A percentile compares a stretch with the other conserved stretches of the same genome.
Conservation (phyloP, 108 stramenopile species). For the Skeletonema menzelii region DNA sequence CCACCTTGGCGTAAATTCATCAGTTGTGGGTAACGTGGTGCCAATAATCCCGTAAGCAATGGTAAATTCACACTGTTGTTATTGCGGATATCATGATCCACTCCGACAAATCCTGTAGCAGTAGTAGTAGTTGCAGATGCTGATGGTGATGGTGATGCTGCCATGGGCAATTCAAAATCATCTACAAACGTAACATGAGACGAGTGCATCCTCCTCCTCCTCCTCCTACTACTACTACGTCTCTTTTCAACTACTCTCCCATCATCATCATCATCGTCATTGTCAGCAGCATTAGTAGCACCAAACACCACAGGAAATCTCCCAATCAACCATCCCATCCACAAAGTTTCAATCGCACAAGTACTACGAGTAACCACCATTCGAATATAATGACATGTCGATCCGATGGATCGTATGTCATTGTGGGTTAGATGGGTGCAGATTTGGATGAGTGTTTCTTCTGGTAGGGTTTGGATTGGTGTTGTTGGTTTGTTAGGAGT, state of each 20-base stretch:
- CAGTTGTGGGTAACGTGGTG: conserved; percentile 6
- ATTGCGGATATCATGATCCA: too few relatives aligned
- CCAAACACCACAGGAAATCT: conserved; percentile 5
- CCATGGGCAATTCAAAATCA: not conserved
- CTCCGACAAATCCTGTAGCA: too few relatives aligned
- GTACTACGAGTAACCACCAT: not conserved
- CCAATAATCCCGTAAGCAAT: conserved; percentile 1
- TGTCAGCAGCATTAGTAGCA: not conserved
- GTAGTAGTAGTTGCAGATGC: too few relatives aligned
- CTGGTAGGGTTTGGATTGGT: not conserved
- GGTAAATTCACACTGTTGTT: conserved; percentile 7
- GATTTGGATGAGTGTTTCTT: not conserved
- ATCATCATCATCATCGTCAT: not conserved
- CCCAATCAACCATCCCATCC: not conserved
- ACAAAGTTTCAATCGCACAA: not conserved
- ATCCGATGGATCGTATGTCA: not conserved
- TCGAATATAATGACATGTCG: not conserved
- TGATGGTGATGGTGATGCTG: not conserved
- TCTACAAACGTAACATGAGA: conserved; percentile 1
- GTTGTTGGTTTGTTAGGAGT: too few relatives aligned
- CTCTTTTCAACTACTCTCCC: too few relatives aligned
- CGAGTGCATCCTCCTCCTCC: not conserved
- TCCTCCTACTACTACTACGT: too few relatives aligned
- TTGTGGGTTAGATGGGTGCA: conserved; percentile 1
- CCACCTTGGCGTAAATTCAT: not conserved